phyloP scores from a whole-genome alignment of 164 flowering plant species.

The Platanus orientalis region DNA sequence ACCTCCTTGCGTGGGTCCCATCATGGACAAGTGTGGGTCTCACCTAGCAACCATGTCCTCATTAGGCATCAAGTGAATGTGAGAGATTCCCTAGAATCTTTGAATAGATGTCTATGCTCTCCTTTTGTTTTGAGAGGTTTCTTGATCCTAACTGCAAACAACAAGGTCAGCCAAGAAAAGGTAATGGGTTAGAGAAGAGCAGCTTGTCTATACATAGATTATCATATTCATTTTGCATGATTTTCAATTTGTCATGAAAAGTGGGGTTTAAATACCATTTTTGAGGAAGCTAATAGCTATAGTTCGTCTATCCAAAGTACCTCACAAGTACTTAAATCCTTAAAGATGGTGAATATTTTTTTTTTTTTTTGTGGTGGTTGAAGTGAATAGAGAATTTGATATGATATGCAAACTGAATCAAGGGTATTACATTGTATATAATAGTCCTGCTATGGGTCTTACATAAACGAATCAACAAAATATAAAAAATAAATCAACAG shows the following conservation, averaged over 20 bases:
- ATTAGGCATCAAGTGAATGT: slow-evolving; percentile 35
- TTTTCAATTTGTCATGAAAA: slow-evolving; percentile 37
- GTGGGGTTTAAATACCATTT: slow-evolving; percentile 50
- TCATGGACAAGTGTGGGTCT: too few relatives aligned
- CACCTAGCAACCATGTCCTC: too few relatives aligned
- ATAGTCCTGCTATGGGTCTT: too few relatives aligned
- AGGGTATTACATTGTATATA: too few relatives aligned
- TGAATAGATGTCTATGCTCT: slow-evolving; percentile 65
- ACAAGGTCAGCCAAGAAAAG: slow-evolving; percentile 89
- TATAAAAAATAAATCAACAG: too few relatives aligned
- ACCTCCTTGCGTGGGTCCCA: too few relatives aligned
- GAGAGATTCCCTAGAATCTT: slow-evolving; percentile 68
- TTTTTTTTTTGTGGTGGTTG: too few relatives aligned
- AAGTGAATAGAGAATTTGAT: too few relatives aligned
- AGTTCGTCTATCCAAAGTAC: slow-evolving; percentile 48
- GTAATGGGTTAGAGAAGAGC: slow-evolving; percentile 63
- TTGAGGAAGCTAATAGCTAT: slow-evolving; percentile 37
- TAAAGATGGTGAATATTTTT: too few relatives aligned
- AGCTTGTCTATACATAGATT: slow-evolving; percentile 65
- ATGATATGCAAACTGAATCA: too few relatives aligned
- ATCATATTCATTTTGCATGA: slow-evolving; percentile 21
- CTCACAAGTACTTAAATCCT: slow-evolving; percentile 4
- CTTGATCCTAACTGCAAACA: slow-evolving; percentile 61
- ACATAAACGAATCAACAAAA: too few relatives aligned
- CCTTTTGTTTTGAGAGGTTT: slow-evolving; percentile 77